These are phyloP conservation scores for Triticum aestivum DNA, from an alignment of 176 grass and related monocot species.

Conservation along the genomic window DNA sequence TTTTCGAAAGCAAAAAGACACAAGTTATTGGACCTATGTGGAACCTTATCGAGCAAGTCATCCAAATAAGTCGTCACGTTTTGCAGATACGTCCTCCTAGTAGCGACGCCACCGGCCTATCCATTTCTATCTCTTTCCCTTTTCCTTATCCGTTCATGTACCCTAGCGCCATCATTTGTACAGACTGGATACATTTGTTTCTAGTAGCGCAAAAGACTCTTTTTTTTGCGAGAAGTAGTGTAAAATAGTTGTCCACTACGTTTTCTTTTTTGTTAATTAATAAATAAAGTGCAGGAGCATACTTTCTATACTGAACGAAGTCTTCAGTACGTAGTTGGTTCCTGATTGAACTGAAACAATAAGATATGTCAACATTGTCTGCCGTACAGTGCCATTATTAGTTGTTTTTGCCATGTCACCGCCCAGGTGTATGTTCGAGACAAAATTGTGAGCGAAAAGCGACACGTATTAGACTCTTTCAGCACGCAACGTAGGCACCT, in stretches of 20 bases:
- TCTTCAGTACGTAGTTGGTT: neutral
- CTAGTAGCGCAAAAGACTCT: neutral
- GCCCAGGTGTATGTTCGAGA: neutral
- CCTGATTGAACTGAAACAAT: neutral
- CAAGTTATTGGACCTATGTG: slow-evolving; percentile 27
- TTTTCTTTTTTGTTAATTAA: neutral
- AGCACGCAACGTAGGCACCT: neutral
- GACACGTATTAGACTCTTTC: neutral
- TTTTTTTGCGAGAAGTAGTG: neutral
- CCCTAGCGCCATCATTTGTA: neutral
- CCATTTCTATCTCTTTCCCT: neutral
- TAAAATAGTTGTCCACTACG: neutral
- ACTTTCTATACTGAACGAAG: neutral
- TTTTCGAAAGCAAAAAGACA: slow-evolving; percentile 26
- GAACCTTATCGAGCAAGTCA: slow-evolving; percentile 53
- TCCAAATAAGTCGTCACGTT: slow-evolving; percentile 8
- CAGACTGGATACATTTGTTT: neutral
- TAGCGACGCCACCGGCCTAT: slow-evolving; percentile 17
- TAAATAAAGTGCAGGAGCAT: neutral
- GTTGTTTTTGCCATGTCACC: neutral
- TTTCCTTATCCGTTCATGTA: slow-evolving; percentile 15
- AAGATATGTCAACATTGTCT: neutral
- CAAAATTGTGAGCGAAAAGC: neutral
- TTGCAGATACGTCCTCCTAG: slow-evolving; percentile 10
- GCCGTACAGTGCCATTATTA: neutral